Evolutionary conservation across 108 stramenopile genomes (phyloP).

Genomic region (Cylindrotheca fusiformis): DNA sequence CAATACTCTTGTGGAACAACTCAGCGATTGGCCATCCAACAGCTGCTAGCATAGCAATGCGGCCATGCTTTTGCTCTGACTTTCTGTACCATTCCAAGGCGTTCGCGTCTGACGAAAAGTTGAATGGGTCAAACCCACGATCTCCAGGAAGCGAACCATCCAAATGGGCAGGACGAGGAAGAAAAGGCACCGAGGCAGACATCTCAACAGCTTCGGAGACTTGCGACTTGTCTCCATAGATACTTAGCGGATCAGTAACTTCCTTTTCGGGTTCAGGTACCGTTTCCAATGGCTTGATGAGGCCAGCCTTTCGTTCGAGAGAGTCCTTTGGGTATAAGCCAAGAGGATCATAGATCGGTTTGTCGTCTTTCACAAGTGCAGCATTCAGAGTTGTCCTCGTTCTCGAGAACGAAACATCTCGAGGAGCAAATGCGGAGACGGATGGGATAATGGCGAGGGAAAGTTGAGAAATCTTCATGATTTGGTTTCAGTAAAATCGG

Average conservation of each 20-base stretch:
- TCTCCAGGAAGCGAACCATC: constrained; percentile 79
- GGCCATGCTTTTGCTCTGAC: constrained; percentile 26
- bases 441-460: background rate
- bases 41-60: constrained; percentile 53
- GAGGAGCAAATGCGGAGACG: background rate
- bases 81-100: constrained; percentile 18
- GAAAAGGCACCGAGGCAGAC: constrained; percentile 70
- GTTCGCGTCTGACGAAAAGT: constrained; percentile 6
- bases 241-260: constrained; percentile 20
- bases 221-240: constrained; percentile 17
- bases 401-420: background rate
- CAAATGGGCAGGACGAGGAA: constrained; percentile 54
- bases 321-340: constrained; percentile 61
- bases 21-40: constrained; percentile 76
- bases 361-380: too few relatives aligned
- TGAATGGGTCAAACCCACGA: constrained; percentile 91
- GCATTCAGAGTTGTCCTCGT: background rate
- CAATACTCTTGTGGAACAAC: constrained; percentile 45
- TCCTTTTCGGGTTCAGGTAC: background rate
- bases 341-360: constrained; percentile 54
- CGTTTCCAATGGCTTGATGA: constrained; percentile 15
- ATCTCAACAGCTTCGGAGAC: constrained; percentile 26
- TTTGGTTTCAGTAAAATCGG: too few relatives aligned
- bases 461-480: background rate
- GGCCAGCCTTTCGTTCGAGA: constrained; percentile 38